Evolutionary conservation across 129 eudicot genomes (phyloP).

Genomic region (Saussurea involucrata): DNA sequence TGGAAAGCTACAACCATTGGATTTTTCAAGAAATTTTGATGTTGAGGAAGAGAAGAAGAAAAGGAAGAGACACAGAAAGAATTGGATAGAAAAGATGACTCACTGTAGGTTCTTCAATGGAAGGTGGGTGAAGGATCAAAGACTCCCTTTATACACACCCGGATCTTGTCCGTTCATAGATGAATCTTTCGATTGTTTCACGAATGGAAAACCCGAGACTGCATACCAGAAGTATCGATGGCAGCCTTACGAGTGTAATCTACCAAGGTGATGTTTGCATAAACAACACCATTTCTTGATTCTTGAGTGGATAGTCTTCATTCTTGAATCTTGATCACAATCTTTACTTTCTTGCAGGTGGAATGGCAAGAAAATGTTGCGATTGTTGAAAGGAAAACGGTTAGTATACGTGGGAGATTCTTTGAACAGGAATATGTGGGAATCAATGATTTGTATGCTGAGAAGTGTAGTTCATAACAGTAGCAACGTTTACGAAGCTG

Average conservation of each 20-base stretch:
- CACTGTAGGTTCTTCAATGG: slow-evolving; percentile 41
- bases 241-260: slow-evolving; percentile 44
- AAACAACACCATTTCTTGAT: not conserved
- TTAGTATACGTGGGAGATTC: slow-evolving; percentile 65
- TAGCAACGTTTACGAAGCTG: slow-evolving; percentile 49
- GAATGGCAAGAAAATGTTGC: slow-evolving; percentile 44
- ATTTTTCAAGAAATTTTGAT: not conserved
- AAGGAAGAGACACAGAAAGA: not conserved
- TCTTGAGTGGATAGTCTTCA: not conserved
- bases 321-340: not conserved
- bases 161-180: slow-evolving; percentile 47
- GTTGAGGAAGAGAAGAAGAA: not conserved
- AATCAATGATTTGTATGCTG: slow-evolving; percentile 55
- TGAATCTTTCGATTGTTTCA: slow-evolving; percentile 38
- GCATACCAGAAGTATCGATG: slow-evolving; percentile 33
- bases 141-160: slow-evolving; percentile 31
- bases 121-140: slow-evolving; percentile 44
- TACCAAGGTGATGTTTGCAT: slow-evolving; percentile 38
- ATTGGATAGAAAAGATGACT: slow-evolving; percentile 25
- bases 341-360: slow-evolving; percentile 28
- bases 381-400: slow-evolving; percentile 51
- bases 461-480: slow-evolving; percentile 37
- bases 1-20: not conserved
- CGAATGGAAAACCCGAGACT: slow-evolving; percentile 37
- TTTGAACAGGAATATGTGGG: slow-evolving; percentile 72